Percentiles rank a stretch among this genome's conserved stretches.
Conservation (phyloP, 108 stramenopile genomes). For the Cyclotella kingstonii region DNA sequence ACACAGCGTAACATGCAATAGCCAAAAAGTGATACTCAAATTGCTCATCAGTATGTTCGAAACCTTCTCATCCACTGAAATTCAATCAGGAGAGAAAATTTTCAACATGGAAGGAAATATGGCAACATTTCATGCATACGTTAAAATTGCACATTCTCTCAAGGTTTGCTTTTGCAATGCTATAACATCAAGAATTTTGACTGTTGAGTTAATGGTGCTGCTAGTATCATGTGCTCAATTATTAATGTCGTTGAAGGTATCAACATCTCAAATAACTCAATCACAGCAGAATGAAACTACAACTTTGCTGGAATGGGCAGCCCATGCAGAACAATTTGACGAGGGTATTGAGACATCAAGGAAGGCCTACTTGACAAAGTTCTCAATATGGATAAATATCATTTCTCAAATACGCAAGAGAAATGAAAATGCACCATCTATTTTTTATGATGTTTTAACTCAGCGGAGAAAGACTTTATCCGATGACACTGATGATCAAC, state of each 20-base stretch:
- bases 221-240: conserved; percentile 21
- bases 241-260: conserved; percentile 4
- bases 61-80: conserved; percentile 8
- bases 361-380: background rate
- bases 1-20: background rate
- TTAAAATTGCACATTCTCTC: conserved; percentile 14
- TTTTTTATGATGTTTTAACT: too few species aligned
- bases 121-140: conserved; percentile 8
- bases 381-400: too few species aligned
- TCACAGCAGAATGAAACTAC: background rate
- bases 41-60: conserved; percentile 16
- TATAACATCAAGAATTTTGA: background rate
- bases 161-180: conserved; percentile 19
- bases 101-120: conserved; percentile 11
- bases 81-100: conserved; percentile 12
- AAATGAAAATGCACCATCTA: too few species aligned
- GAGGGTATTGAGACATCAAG: background rate
- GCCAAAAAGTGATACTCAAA: conserved; percentile 9
- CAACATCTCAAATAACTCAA: too few species aligned
- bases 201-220: conserved; percentile 2
- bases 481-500: too few species aligned
- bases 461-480: too few species aligned
- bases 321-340: background rate
- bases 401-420: too few species aligned
- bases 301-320: conserved; percentile 5